Conservation (phyloP, 805 yeast species). For the Cyberlindnera subsufficiens region DNA sequence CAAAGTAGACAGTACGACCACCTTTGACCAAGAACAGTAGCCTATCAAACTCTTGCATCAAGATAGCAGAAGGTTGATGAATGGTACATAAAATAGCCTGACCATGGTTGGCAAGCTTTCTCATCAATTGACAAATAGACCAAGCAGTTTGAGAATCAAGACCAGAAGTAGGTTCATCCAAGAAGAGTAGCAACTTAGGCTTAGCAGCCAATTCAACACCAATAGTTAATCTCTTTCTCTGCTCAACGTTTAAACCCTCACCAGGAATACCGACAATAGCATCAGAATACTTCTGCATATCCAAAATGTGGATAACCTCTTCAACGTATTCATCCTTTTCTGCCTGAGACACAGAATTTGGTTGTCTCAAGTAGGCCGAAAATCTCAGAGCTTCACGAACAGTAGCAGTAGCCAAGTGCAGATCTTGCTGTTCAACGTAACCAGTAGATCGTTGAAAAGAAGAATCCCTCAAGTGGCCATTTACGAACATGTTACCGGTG, state of each 20-base stretch:
- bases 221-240: conserved; percentile 58
- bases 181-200: conserved; percentile 52
- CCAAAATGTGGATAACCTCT: conserved; percentile 54
- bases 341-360: conserved; percentile 39
- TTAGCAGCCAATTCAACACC: conserved; percentile 66
- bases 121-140: conserved; percentile 57
- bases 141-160: conserved; percentile 65
- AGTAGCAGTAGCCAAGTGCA: conserved; percentile 59
- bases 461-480: conserved; percentile 53
- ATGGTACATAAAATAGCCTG: conserved; percentile 70
- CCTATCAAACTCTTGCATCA: conserved; percentile 74
- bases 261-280: conserved; percentile 74
- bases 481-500: conserved; percentile 60
- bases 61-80: conserved; percentile 80
- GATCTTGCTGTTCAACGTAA: conserved; percentile 74
- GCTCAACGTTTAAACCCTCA: conserved; percentile 61
- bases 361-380: conserved; percentile 65
- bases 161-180: conserved; percentile 69
- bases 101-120: conserved; percentile 52
- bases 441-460: conserved; percentile 52
- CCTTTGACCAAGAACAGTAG: conserved; percentile 64
- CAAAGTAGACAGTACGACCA: conserved; percentile 72
- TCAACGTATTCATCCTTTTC: conserved; percentile 67
- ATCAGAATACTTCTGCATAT: conserved; percentile 60
- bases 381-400: conserved; percentile 68